Conservation (phyloP, 2,329 filamentous ascomycete species). For the Talaromyces sp. region DNA sequence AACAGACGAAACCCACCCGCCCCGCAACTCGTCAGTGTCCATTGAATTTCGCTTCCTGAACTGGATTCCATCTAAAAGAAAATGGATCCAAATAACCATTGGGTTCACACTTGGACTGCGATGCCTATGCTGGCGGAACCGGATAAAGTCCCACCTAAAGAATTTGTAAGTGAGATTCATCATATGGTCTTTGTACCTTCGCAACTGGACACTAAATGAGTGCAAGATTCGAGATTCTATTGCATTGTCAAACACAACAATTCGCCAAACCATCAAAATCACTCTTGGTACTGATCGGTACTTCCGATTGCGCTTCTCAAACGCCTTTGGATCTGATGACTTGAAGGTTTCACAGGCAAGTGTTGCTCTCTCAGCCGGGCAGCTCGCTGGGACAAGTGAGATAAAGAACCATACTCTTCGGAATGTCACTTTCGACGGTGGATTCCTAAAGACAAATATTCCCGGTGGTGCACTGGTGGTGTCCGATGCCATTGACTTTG, state of each 20-base stretch:
- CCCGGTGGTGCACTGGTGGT: conserved; percentile 61
- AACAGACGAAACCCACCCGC: no score
- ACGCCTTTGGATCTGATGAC: conserved; percentile 64
- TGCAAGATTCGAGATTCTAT: conserved; percentile 56
- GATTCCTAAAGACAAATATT: conserved; percentile 53
- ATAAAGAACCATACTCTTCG: conserved; percentile 58
- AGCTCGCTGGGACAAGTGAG: conserved; percentile 50
- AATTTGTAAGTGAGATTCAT: conserved; percentile 48
- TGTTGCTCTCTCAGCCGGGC: conserved; percentile 54
- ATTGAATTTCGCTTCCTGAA: no score
- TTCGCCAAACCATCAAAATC: conserved; percentile 67
- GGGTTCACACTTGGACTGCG: conserved; percentile 1
- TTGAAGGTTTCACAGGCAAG: conserved; percentile 63
- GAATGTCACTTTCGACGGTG: conserved; percentile 60
- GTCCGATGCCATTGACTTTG: conserved; percentile 63
- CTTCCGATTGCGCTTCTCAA: conserved; percentile 66
- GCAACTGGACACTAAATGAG: neutral
- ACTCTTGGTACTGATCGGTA: conserved; percentile 56
- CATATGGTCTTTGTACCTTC: neutral
- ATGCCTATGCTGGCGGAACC: conserved; percentile 60
- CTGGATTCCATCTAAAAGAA: no score
- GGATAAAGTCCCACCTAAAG: conserved; percentile 61
- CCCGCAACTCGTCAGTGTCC: no score
- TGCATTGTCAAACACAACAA: conserved; percentile 63
- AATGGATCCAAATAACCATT: neutral